Evolutionary conservation across 2,329 filamentous ascomycete genomes (phyloP).

Genomic region (Venturia oleaginea): DNA sequence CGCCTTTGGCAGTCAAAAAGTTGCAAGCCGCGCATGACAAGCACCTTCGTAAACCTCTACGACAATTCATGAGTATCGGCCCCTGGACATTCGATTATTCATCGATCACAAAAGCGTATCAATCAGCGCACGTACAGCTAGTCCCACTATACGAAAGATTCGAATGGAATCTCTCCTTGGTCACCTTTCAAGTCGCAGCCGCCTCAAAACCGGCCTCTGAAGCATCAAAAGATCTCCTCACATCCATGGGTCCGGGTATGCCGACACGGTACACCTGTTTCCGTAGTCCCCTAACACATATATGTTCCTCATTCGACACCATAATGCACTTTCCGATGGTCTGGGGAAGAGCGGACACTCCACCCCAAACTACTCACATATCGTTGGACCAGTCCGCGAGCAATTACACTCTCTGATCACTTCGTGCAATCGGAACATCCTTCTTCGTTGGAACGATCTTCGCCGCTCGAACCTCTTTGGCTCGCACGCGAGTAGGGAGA

Average conservation of each 20-base stretch:
- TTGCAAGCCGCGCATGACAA: conserved; percentile 6
- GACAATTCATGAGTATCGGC: not conserved
- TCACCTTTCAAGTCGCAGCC: conserved; percentile 8
- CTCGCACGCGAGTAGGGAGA: not conserved
- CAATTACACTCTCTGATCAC: conserved; percentile 6
- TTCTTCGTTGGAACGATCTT: conserved; percentile 8
- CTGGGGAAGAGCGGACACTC: not conserved
- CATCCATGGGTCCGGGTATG: conserved; percentile 3
- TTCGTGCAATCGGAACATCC: conserved; percentile 11
- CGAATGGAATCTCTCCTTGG: conserved; percentile 7
- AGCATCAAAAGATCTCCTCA: conserved; percentile 8
- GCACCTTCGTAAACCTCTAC: conserved; percentile 1
- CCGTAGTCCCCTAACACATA: conserved; percentile 8
- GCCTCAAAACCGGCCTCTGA: not conserved
- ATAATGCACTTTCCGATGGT: conserved; percentile 4
- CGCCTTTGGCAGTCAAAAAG: not conserved
- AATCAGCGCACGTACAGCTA: conserved; percentile 2
- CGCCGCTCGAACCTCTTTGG: conserved; percentile 7
- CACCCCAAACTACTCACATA: not conserved
- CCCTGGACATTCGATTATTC: conserved; percentile 10
- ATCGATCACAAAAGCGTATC: conserved; percentile 4
- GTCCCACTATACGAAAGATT: conserved; percentile 3
- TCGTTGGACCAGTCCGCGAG: conserved; percentile 1
- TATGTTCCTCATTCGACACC: conserved; percentile 8
- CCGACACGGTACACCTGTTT: conserved; percentile 12